Evolutionary conservation across 805 yeast genomes (phyloP), one percentile per base, ranked within the genome.

Genomic region (Candida quercuum): DNA sequence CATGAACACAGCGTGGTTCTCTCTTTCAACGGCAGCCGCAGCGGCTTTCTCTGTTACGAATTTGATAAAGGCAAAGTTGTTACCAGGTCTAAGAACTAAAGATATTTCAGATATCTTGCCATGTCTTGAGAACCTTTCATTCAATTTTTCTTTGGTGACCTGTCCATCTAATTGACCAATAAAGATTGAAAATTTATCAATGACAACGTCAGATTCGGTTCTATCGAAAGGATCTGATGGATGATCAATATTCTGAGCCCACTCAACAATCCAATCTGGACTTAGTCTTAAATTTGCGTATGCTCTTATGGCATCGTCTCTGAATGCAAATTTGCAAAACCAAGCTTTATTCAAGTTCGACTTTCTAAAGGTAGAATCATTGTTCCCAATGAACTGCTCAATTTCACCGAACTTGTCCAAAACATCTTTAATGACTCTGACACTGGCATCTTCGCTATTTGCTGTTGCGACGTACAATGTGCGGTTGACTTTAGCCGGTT

Each of bases 281-380:
- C 71, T 72, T 12, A 71, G 67, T 46, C 81, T 72, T 43, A 82
- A 64, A 48, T 71, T 74, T 3, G 93, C 88, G 64, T 75, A 86
- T 0, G 95, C 94, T 51, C 84, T 71, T 32, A 86, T 84, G 11
- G 96, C 95, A 58, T 87, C 95, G 56, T 85, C 94, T 32, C 96
- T 74, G 56, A 73, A 86, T 2, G 78, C 83, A 63, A 78, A 86
- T 52, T 83, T 82, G 45, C 79, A 74, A 54, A 80, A 86, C 95
- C 94, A 87, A 20, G 71, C 67, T 35, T 59, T 63, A 35, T 54
- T 46, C 34, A 51, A 24, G 31, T 48, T 62, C 51, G 43, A 54
- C 40, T 46, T 60, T 40, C 51, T 47, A 32, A 54, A 54, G 7
- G 46, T 45, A 3, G 59, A 47, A 34, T 64, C 68, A 36, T 57